Base-by-base conservation (phyloP, 495 filamentous ascomycete species). In the Elaphomyces granulatus region DNA sequence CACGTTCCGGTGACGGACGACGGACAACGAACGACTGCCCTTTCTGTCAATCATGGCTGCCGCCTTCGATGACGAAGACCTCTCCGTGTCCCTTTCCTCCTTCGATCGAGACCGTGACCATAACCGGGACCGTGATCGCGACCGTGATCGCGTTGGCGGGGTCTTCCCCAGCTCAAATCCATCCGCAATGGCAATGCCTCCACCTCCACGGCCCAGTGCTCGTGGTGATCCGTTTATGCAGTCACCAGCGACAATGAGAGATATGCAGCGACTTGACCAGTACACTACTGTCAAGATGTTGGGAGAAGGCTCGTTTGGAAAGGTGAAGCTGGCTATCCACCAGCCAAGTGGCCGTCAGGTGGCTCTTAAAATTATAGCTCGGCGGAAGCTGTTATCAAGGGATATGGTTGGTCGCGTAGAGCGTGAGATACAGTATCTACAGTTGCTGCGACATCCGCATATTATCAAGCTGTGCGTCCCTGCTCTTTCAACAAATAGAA, bases 361-460 rank as follows among this genome's bases (percentile, higher is more conserved):
- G 20, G 90, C 90, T 37, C 67, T 98, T 46, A 98, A 98, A 67
- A 94, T 98, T 54, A 96, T 98, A 54, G 78, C 83, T 14, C 75
- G 90, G 39, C 87, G 86, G 70, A 94, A 94, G 66, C 70, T 98
- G 47, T 80, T 94, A 37, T 94, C 83, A 42, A 70, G 86, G 48
- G 90, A 98, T 51, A 98, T 98, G 90, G 85, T 88, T 20, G 90
- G 90, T 34, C 71, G 90, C 36, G 88, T 98, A 34, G 92, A 96
- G 63, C 75, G 92, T 49, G 90, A 98, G 68, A 98, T 98, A 43
- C 87, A 94, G 54, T 98, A 96, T 54, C 72, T 98, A 38, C 90
- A 98, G 64, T 64, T 98, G 45, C 71, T 98, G 28, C 74, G 90
- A 41, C 90, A 98, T 62, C 90, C 90, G 35, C 90, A 98, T 60